phyloP scores from a whole-genome alignment of 108 stramenopile species.

The Nannochloropsis gaditana region DNA sequence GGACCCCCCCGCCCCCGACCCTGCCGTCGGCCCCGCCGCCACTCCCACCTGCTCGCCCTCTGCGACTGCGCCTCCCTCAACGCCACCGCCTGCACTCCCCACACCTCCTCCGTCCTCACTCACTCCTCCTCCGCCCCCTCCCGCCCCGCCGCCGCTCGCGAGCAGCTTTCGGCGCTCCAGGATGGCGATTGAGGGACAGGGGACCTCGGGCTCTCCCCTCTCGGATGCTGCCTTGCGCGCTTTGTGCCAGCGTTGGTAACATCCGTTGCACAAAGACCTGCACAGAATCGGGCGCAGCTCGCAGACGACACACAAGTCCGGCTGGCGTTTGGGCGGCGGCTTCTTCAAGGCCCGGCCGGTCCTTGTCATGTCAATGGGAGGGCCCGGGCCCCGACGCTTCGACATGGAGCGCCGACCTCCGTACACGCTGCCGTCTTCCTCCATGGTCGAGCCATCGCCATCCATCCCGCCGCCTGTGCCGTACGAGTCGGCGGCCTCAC shows the following conservation, averaged over 20 bases:
- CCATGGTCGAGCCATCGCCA: not conserved
- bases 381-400: not conserved
- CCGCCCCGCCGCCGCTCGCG: not conserved
- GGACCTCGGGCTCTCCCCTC: not conserved
- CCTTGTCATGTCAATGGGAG: not conserved
- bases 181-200: not conserved
- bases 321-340: not conserved
- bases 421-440: not conserved
- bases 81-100: not conserved
- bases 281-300: not conserved
- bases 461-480: constrained; percentile 1
- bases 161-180: not conserved
- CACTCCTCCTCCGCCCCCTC: not conserved
- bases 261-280: not conserved
- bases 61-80: not conserved
- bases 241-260: not conserved
- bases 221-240: not conserved
- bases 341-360: not conserved
- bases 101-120: not conserved
- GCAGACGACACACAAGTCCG: not conserved
- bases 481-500: not conserved
- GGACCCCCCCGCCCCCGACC: not conserved
- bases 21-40: not conserved
- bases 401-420: not conserved
- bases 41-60: not conserved